phyloP scores from a whole-genome alignment of 2,329 filamentous ascomycete genomes.

The Pseudogymnoascus sp. region DNA sequence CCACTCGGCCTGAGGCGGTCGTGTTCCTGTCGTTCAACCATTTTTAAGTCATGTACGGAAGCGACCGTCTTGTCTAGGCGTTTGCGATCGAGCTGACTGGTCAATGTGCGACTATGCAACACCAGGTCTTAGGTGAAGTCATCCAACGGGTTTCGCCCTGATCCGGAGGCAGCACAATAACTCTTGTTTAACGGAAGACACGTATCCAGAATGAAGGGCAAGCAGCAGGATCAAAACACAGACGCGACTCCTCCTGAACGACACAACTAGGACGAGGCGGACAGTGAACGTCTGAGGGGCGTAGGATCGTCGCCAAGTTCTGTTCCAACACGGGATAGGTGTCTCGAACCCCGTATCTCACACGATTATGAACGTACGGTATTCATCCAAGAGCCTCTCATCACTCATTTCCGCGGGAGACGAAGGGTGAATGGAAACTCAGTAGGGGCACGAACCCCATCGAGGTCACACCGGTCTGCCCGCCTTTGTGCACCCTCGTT shows the following conservation, averaged over 20 bases:
- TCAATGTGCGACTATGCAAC: not conserved
- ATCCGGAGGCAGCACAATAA: not conserved
- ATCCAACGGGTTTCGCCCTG: not conserved
- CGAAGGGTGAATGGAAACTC: not conserved
- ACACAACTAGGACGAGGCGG: not conserved
- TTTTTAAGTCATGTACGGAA: too few species aligned
- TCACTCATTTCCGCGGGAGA: not conserved
- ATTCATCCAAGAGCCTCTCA: not conserved
- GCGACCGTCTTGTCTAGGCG: too few species aligned
- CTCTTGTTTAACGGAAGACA: not conserved
- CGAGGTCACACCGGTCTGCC: not conserved
- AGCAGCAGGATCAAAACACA: not conserved
- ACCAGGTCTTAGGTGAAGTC: not conserved
- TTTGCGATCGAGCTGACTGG: not conserved
- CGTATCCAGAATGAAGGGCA: not conserved
- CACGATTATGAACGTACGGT: too few species aligned
- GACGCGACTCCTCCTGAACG: not conserved
- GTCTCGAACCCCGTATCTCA: not conserved
- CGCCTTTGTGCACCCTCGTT: not conserved
- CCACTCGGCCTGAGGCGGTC: not conserved
- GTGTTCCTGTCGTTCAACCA: not conserved
- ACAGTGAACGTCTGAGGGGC: not conserved
- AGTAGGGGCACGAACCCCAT: not conserved
- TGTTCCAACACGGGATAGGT: not conserved
- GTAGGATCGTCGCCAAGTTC: not conserved